Evolutionary conservation across 164 flowering plant genomes (phyloP), one percentile per base, ranked within the genome.

Genomic region (Protea cynaroides): DNA sequence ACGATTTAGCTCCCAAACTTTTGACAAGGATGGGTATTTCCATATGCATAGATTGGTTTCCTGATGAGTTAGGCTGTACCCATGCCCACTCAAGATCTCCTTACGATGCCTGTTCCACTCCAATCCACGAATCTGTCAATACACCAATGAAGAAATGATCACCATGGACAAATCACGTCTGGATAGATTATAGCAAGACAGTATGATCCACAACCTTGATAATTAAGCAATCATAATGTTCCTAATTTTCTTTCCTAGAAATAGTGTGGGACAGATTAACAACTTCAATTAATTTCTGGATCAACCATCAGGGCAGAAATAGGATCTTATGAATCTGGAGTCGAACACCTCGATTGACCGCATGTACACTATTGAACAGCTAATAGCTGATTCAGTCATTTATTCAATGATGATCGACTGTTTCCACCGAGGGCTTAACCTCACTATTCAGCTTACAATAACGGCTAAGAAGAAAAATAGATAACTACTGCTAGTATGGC

Each of bases 101-200:
- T 76, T 79, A 46, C 76, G 76, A 75, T 84, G 86, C 58, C 75
- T 73, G 70, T 82, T 84, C 88, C 88, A 84, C 55, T 78, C 77
- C 61, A 82, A 67, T 58, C 81, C 84, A 71, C 81, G 77, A 25
- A 84, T 59, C 88, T 84, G 78, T 19, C 62, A 17, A 34, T 54
- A 49, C 40, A 34, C 36, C 43, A 24, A 37, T 37, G 14, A 58
- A 18, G 24, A 25, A 62, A 50, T 62, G 55, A 25, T 23, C 1
- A 49, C 14, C 18, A 15, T 21, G 22, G 8, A 38, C 49, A 21
- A 38, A 21, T 17, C 4, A 1, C 59, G 38, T 4, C 5, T 29
- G 34, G 34, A 29, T 29, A n/a, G n/a, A n/a, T n/a, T n/a, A n/a
- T n/a, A n/a, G n/a, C n/a, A n/a, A n/a, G n/a, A n/a, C n/a, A n/a